Conservation (phyloP, 2,329 filamentous ascomycete genomes). For the Paramyrothecium roridum region DNA sequence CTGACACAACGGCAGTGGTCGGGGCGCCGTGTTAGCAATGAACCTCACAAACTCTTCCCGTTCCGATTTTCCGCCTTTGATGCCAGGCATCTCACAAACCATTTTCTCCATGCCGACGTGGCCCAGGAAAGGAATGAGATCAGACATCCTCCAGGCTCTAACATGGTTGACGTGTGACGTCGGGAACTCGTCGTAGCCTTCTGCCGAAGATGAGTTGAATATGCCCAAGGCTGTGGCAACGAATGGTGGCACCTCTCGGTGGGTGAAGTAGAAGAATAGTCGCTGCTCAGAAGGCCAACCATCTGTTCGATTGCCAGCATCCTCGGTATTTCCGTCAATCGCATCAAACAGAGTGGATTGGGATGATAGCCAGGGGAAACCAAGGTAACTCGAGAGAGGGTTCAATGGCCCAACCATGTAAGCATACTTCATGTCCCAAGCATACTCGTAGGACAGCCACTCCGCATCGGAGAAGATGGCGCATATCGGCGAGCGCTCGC, state of each 20-base stretch:
- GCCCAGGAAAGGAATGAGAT: slow-evolving; percentile 15
- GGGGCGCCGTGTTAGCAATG: slow-evolving; percentile 16
- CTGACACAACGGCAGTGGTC: slow-evolving; percentile 15
- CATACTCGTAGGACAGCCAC: slow-evolving; percentile 18
- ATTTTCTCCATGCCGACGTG: slow-evolving; percentile 21
- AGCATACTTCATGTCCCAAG: slow-evolving; percentile 20
- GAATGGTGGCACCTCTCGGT: slow-evolving; percentile 17
- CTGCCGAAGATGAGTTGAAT: slow-evolving; percentile 14
- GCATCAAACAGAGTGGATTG: slow-evolving; percentile 11
- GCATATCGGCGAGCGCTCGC: slow-evolving; percentile 12
- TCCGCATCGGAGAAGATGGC: slow-evolving; percentile 14
- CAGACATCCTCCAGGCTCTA: slow-evolving; percentile 19
- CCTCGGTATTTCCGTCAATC: slow-evolving; percentile 5
- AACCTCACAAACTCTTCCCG: slow-evolving; percentile 16
- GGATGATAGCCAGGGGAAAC: slow-evolving; percentile 14
- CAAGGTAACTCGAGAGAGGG: slow-evolving; percentile 14
- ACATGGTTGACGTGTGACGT: slow-evolving; percentile 16
- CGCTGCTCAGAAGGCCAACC: slow-evolving; percentile 15
- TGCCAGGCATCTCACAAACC: slow-evolving; percentile 8
- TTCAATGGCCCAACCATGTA: slow-evolving; percentile 18
- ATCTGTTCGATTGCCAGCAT: neutral
- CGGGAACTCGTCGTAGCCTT: slow-evolving; percentile 16
- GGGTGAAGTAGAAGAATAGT: slow-evolving; percentile 16
- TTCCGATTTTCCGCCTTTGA: neutral
- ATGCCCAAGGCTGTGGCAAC: slow-evolving; percentile 17